phyloP scores from a whole-genome alignment of 805 yeast genomes.

The Nematodospora valgi region DNA sequence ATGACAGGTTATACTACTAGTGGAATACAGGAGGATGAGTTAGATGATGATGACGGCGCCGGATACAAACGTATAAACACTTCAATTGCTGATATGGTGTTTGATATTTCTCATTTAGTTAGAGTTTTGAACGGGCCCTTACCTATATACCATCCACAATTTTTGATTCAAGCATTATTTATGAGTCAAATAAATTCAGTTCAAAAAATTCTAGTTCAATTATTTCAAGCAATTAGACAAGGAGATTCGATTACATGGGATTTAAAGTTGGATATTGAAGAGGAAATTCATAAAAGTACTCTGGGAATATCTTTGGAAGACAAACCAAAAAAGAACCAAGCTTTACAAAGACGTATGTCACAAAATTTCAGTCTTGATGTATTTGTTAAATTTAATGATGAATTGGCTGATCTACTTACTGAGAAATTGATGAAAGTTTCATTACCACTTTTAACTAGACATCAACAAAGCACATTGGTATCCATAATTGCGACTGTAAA shows the following conservation, averaged over 20 bases:
- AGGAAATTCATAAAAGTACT: no score
- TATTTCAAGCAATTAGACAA: constrained; percentile 51
- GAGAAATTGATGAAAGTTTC: constrained; percentile 62
- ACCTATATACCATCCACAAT: constrained; percentile 89
- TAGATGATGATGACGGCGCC: constrained; percentile 27
- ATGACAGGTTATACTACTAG: constrained; percentile 25
- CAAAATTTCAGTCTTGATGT: constrained; percentile 16
- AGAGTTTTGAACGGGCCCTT: constrained; percentile 83
- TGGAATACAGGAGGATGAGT: not conserved
- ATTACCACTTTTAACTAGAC: constrained; percentile 80
- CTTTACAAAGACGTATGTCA: constrained; percentile 7
- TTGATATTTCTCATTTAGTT: constrained; percentile 63
- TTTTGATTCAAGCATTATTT: constrained; percentile 70
- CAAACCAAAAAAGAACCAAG: constrained; percentile 2
- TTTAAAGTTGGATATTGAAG: constrained; percentile 23
- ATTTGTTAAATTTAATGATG: constrained; percentile 35
- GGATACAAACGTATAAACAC: constrained; percentile 3
- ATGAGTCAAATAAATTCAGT: constrained; percentile 56
- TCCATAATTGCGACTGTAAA: constrained; percentile 64
- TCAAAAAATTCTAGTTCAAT: constrained; percentile 49
- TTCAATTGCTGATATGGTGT: constrained; percentile 16
- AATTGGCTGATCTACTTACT: constrained; percentile 46
- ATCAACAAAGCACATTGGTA: constrained; percentile 81
- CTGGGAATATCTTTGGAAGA: constrained; percentile 3
- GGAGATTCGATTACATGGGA: constrained; percentile 31